A percentile compares a stretch with the other conserved stretches of the same genome.
phyloP scores from a whole-genome alignment of 2,329 filamentous ascomycete species.

The Monosporascus sp. region DNA sequence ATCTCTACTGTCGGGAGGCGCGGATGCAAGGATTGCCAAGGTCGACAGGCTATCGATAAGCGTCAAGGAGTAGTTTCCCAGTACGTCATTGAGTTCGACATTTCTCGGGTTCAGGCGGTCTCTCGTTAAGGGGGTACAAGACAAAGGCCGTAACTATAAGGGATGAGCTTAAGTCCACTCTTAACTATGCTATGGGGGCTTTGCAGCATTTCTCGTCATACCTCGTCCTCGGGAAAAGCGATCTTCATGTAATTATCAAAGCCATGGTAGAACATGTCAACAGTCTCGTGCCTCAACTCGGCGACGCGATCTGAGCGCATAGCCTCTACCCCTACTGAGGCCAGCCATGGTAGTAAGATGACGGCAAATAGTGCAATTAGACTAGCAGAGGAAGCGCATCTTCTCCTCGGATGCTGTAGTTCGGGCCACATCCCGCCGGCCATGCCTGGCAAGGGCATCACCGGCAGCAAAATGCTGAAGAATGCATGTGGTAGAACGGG shows the following conservation, averaged over 20 bases:
- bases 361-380: constrained; percentile 20
- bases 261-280: constrained; percentile 92
- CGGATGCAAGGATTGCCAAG: constrained; percentile 83
- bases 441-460: constrained; percentile 35
- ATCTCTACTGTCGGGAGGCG: constrained; percentile 48
- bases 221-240: constrained; percentile 94
- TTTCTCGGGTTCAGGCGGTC: constrained; percentile 74
- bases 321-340: constrained; percentile 30
- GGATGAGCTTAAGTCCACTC: constrained; percentile 13
- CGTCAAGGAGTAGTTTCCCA: constrained; percentile 95
- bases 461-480: constrained; percentile 26
- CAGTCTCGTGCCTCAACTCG: constrained; percentile 53
- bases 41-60: constrained; percentile 93
- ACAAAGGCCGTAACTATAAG: constrained; percentile 69
- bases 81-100: constrained; percentile 86
- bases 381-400: constrained; percentile 10
- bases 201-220: constrained; percentile 22
- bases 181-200: constrained; percentile 3
- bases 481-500: constrained; percentile 25
- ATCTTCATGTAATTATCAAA: constrained; percentile 91
- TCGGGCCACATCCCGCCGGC: constrained; percentile 24
- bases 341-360: constrained; percentile 35
- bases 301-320: constrained; percentile 53
- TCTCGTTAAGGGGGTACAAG: constrained; percentile 78
- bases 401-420: constrained; percentile 10